phyloP scores from a whole-genome alignment of 805 yeast species.

The Metschnikowia amazonensis region DNA sequence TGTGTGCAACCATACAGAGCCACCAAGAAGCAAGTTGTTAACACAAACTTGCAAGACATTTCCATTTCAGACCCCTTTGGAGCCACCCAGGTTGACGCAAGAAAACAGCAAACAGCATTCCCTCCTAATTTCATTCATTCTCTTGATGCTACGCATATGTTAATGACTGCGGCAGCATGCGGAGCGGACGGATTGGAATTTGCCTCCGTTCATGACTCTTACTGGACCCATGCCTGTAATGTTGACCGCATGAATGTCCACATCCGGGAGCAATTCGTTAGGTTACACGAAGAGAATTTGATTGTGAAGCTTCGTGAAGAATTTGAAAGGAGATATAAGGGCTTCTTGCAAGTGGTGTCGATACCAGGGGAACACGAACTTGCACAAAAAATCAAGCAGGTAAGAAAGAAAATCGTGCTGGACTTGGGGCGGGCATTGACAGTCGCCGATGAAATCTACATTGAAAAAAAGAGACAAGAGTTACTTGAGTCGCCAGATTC shows the following conservation, averaged over 20 bases:
- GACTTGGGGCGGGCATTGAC: slow-evolving; percentile 55
- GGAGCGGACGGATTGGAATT: slow-evolving; percentile 61
- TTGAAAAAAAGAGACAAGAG: slow-evolving; percentile 63
- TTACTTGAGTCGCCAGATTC: slow-evolving; percentile 53
- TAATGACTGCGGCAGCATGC: slow-evolving; percentile 79
- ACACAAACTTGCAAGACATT: slow-evolving; percentile 87
- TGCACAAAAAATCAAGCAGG: slow-evolving; percentile 46
- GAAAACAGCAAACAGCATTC: slow-evolving; percentile 89
- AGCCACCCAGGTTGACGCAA: slow-evolving; percentile 73
- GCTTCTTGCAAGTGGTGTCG: slow-evolving; percentile 57
- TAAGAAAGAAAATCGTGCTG: slow-evolving; percentile 47
- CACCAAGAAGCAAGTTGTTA: slow-evolving; percentile 56
- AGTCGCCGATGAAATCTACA: slow-evolving; percentile 65
- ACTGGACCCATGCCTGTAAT: slow-evolving; percentile 95
- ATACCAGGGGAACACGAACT: slow-evolving; percentile 51
- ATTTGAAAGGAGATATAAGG: slow-evolving; percentile 74
- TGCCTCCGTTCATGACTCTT: slow-evolving; percentile 96
- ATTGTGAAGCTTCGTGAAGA: slow-evolving; percentile 69
- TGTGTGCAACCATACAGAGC: slow-evolving; percentile 95
- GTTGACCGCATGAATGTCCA: slow-evolving; percentile 65
- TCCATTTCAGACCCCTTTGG: slow-evolving; percentile 84
- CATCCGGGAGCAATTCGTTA: slow-evolving; percentile 75
- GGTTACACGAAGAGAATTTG: slow-evolving; percentile 70
- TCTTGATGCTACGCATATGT: slow-evolving; percentile 95
- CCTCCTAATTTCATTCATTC: slow-evolving; percentile 97